Evolutionary conservation across 345 rosid species (phyloP), one percentile per base, ranked within the genome.

Genomic region (Mercurialis annua): DNA sequence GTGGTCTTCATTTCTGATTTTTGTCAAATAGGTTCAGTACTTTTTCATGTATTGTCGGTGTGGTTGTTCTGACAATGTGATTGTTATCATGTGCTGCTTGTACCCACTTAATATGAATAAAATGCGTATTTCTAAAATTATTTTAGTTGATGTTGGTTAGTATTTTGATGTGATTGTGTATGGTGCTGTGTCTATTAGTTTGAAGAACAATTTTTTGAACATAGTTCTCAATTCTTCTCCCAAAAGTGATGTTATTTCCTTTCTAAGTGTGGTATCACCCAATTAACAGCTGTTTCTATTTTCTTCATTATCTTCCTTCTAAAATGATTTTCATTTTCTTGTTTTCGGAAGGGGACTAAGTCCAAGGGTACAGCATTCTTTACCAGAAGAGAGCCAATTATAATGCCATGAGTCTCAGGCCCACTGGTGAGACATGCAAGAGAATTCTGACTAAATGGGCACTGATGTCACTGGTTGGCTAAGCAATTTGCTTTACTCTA

Each of bases 281-380:
- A 65, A 0, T 17, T 54, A 14, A 14, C 30, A 31, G 5, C 58
- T 31, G 30, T 62, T 36, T 50, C 55, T 33, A 40, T 26, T 62
- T 36, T 50, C 55, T 33, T 46, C 26, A 8, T 21, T 17, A 24
- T 10, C 23, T 68, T 47, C 23, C 57, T 34, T 59, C 38, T 68
- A 24, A 51, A 71, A 46, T 65, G 71, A 8, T 58, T 52, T 46
- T 59, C 23, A 23, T 55, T 64, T 70, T 59, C 42, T 64, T 69
- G 55, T 56, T 78, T 72, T 71, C 65, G 50, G 62, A 60, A 75
- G 69, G 73, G 82, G 71, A 46, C 52, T 66, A 52, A 62, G 58
- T 75, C 61, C 75, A 74, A 77, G 77, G 68, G 15, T 62, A 66
- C 69, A 30, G 59, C 74, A 66, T 47, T 68, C 53, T 61, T 68